A percentile compares a stretch with the other conserved stretches of the same genome.
These are phyloP conservation scores for Gastrodia elata DNA, from an alignment of 106 monocot genomes.

Conservation along the genomic window DNA sequence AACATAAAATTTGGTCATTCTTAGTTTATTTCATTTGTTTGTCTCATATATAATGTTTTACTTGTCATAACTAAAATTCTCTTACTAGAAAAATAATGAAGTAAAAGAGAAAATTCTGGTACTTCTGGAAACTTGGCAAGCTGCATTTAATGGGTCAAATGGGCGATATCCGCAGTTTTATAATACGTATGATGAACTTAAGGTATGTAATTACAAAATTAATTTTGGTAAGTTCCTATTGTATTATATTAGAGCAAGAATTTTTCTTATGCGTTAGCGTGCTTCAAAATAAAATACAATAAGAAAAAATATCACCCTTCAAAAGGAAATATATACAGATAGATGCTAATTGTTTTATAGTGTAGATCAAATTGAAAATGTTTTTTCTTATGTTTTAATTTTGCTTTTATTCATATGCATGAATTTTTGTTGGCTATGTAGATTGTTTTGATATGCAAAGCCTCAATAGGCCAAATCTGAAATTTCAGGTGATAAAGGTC, in stretches of 20 bases:
- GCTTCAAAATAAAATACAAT: background rate
- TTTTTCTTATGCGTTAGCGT: background rate
- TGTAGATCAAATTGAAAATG: no score
- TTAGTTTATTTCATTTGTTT: background rate
- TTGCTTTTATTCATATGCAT: no score
- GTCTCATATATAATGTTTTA: background rate
- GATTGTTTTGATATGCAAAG: no score
- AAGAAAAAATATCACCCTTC: background rate
- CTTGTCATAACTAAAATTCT: background rate
- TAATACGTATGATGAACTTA: slow-evolving; percentile 50
- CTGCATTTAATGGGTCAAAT: slow-evolving; percentile 70
- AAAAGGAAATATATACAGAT: background rate
- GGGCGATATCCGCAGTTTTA: slow-evolving; percentile 72
- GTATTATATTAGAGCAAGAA: background rate
- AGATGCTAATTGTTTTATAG: background rate
- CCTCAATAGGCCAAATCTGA: no score
- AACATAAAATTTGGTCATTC: background rate
- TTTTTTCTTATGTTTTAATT: no score
- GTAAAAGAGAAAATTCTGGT: slow-evolving; percentile 59
- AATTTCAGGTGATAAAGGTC: no score
- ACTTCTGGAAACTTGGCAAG: slow-evolving; percentile 80
- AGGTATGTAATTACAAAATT: slow-evolving; percentile 21
- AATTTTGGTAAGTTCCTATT: background rate
- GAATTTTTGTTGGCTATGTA: no score
- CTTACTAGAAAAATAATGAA: slow-evolving; percentile 52